Percentiles rank a stretch among this genome's conserved stretches.
Evolutionary conservation across 768 basidiomycete species (phyloP).

Genomic region (Agaricus subrufescens): DNA sequence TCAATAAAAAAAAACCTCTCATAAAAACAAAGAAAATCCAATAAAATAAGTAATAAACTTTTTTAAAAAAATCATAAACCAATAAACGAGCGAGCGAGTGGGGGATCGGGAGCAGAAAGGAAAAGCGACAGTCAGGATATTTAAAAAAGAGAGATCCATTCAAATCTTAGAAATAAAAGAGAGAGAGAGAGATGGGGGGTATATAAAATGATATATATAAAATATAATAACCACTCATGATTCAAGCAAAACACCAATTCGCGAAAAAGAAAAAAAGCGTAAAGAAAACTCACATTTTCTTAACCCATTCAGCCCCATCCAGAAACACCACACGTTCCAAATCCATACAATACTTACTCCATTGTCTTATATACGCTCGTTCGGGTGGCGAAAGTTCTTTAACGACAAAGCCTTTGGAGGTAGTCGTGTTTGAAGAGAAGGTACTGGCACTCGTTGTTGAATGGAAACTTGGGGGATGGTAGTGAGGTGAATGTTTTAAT

Average conservation of each 20-base stretch:
- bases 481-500: neutral
- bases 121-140: too few species aligned
- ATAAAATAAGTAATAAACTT: too few species aligned
- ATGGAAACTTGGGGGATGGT: neutral
- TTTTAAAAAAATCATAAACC: too few species aligned
- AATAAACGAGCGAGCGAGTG: too few species aligned
- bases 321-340: slow-evolving; percentile 7
- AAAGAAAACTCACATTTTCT: neutral
- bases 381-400: slow-evolving; percentile 3
- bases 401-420: neutral
- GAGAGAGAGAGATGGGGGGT: too few species aligned
- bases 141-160: too few species aligned
- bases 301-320: slow-evolving; percentile 9
- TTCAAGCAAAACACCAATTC: neutral
- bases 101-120: too few species aligned
- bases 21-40: too few species aligned
- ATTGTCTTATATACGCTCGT: slow-evolving; percentile 10
- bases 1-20: too few species aligned
- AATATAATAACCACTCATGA: too few species aligned
- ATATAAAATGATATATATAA: too few species aligned
- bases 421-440: neutral
- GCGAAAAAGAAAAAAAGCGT: neutral
- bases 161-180: too few species aligned
- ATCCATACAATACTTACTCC: slow-evolving; percentile 11
- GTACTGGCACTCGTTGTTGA: neutral